These are phyloP conservation scores for Candida vaughaniae DNA, from an alignment of 805 yeast species.

Conservation along the genomic window DNA sequence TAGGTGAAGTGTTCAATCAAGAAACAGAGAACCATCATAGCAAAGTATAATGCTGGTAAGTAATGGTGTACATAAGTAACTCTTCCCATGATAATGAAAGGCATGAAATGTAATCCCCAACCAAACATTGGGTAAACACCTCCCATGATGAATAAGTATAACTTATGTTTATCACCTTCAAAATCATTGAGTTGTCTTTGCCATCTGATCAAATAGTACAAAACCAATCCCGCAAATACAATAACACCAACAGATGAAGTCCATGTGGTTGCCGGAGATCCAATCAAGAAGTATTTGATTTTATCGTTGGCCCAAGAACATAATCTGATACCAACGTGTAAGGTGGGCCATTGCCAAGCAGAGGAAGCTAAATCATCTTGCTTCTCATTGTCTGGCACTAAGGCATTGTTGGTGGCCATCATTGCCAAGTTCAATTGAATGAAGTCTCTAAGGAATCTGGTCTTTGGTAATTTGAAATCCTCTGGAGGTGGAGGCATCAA, in stretches of 20 bases:
- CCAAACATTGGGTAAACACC: slow-evolving; percentile 86
- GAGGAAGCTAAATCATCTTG: slow-evolving; percentile 67
- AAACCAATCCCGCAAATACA: slow-evolving; percentile 47
- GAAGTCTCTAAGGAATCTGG: slow-evolving; percentile 70
- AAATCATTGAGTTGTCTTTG: slow-evolving; percentile 71
- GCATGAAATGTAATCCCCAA: slow-evolving; percentile 86
- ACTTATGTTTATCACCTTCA: slow-evolving; percentile 40
- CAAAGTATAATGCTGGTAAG: slow-evolving; percentile 92
- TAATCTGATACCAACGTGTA: slow-evolving; percentile 69
- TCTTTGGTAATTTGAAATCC: slow-evolving; percentile 67
- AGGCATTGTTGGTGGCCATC: slow-evolving; percentile 82
- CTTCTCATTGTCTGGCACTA: slow-evolving; percentile 73
- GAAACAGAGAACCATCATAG: slow-evolving; percentile 73
- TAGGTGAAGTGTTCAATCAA: slow-evolving; percentile 48
- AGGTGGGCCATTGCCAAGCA: slow-evolving; percentile 86
- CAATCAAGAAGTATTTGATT: slow-evolving; percentile 63
- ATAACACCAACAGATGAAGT: slow-evolving; percentile 61
- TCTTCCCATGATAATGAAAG: slow-evolving; percentile 91
- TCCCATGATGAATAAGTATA: slow-evolving; percentile 59
- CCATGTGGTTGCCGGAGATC: slow-evolving; percentile 72
- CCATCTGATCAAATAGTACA: slow-evolving; percentile 50
- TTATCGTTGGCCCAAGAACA: slow-evolving; percentile 63
- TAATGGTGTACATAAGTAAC: slow-evolving; percentile 97
- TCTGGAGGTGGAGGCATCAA: slow-evolving; percentile 58
- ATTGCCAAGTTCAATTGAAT: slow-evolving; percentile 71